Base-by-base conservation (phyloP, 2,329 filamentous ascomycete genomes). In the Ceratocystis papillata region DNA sequence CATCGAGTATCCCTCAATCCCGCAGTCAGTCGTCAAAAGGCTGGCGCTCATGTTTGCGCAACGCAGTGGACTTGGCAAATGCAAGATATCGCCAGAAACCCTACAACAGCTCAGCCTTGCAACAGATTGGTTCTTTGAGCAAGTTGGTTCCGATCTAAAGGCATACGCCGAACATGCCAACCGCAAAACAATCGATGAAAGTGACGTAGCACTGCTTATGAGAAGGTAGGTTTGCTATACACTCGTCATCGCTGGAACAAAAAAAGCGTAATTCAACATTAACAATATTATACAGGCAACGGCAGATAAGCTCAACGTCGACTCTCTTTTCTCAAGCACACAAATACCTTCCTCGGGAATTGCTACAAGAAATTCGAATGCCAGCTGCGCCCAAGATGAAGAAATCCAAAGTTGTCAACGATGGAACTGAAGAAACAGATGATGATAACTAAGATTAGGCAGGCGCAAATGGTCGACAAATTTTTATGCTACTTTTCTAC, bases 71-170 rank as follows among this genome's bases (percentile, higher is more conserved):
- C 78, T 81, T 8, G 81, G 81, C 70, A 89, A 87, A 70, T 78
- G 83, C 4, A 89, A 87, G 70, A 82, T 96, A 60, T 85, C 81
- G 67, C 84, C 87, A 59, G 89, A 94, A 63, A 86, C 88, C 1
- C 77, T 96, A 46, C 81, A 83, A 37, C 87, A 87, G 3, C 84
- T 96, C 65, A 85, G 87, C 71, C 87, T 90, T 73, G 89, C 90
- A 0, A 89, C 89, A 2, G 89, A 95, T 69, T 94, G 90, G 87
- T 96, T 91, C 75, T 96, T 96, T 73, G 90, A 95, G 76, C 91
- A 96, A 74, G 78, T 89, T 1, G 85, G 88, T 61, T 88, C 91
- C 68, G 90, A 96, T 72, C 76, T 96, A 65, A 83, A 83, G 12
- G 87, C 86, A 1, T 96, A 92, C 74, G 88, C 91, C 20, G 81